Percentiles rank a stretch among this genome's conserved stretches.
phyloP scores from a whole-genome alignment of 2,329 filamentous ascomycete species.

The Endoconidiophora laricicola region DNA sequence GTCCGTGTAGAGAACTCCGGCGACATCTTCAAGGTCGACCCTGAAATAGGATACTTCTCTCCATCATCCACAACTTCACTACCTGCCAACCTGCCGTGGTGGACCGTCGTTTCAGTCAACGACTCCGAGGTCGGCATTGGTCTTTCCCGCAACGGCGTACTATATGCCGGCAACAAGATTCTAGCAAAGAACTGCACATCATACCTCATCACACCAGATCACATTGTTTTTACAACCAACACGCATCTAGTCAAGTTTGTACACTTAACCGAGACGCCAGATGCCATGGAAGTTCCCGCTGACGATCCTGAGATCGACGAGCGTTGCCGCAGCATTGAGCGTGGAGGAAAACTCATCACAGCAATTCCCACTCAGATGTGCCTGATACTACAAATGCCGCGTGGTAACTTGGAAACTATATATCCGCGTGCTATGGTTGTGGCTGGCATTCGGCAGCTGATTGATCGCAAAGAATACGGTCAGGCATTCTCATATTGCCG shows the following conservation, averaged over 20 bases:
- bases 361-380: conserved; percentile 79
- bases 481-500: conserved; percentile 77
- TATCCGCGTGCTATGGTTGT: conserved; percentile 85
- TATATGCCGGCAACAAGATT: conserved; percentile 61
- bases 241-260: conserved; percentile 91
- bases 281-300: conserved; percentile 63
- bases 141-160: conserved; percentile 55
- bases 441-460: conserved; percentile 67
- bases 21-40: conserved; percentile 7
- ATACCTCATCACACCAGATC: conserved; percentile 62
- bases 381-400: conserved; percentile 82
- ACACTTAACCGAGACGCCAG: conserved; percentile 46
- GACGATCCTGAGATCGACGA: conserved; percentile 90
- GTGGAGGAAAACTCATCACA: conserved; percentile 72
- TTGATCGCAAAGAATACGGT: conserved; percentile 66
- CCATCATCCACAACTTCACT: conserved; percentile 17
- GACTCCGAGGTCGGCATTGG: conserved; percentile 35
- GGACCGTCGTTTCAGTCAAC: conserved; percentile 29
- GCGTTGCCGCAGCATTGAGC: conserved; percentile 77
- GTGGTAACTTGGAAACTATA: conserved; percentile 90
- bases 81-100: conserved; percentile 21
- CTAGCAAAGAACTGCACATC: conserved; percentile 84
- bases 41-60: neutral
- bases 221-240: conserved; percentile 83
- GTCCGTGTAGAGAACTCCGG: conserved; percentile 2